These are phyloP conservation scores for Sporisorium exsertum DNA, from an alignment of 1,284 basidiomycete genomes.

Conservation along the genomic window DNA sequence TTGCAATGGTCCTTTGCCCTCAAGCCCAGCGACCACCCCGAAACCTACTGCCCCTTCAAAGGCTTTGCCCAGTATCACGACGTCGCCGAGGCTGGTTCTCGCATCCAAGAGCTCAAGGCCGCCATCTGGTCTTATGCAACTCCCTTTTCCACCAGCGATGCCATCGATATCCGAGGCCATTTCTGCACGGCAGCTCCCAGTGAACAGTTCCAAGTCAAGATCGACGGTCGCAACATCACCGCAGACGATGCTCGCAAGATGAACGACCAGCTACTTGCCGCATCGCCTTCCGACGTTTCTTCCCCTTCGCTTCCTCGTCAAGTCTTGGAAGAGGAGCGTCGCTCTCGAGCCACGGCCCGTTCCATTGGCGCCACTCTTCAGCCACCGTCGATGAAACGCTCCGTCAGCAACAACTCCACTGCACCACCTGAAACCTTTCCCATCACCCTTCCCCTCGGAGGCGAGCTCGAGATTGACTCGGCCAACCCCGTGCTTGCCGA, in stretches of 20 bases:
- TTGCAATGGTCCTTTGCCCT: constrained; percentile 33
- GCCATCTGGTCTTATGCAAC: constrained; percentile 44
- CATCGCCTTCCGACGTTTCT: constrained; percentile 13
- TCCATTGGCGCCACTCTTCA: constrained; percentile 13
- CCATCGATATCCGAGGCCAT: constrained; percentile 25
- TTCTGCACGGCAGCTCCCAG: constrained; percentile 37
- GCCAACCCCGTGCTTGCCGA: constrained; percentile 50
- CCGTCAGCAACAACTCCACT: constrained; percentile 22
- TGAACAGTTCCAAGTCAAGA: constrained; percentile 17
- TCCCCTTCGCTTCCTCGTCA: constrained; percentile 34
- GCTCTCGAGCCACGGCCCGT: constrained; percentile 9
- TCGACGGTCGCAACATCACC: constrained; percentile 28
- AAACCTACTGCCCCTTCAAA: constrained; percentile 51
- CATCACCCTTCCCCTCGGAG: constrained; percentile 29
- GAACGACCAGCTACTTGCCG: constrained; percentile 19
- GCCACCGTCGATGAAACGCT: constrained; percentile 31
- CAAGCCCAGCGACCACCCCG: constrained; percentile 22
- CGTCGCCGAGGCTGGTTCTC: constrained; percentile 19
- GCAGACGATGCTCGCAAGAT: constrained; percentile 17
- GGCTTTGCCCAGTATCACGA: constrained; percentile 45
- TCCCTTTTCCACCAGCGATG: constrained; percentile 40
- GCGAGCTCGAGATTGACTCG: constrained; percentile 51
- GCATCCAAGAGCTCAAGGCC: constrained; percentile 23
- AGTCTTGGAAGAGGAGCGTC: constrained; percentile 24
- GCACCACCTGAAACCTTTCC: constrained; percentile 29